phyloP scores from a whole-genome alignment of 495 filamentous ascomycete species.

The Opeltia flavorubescens region DNA sequence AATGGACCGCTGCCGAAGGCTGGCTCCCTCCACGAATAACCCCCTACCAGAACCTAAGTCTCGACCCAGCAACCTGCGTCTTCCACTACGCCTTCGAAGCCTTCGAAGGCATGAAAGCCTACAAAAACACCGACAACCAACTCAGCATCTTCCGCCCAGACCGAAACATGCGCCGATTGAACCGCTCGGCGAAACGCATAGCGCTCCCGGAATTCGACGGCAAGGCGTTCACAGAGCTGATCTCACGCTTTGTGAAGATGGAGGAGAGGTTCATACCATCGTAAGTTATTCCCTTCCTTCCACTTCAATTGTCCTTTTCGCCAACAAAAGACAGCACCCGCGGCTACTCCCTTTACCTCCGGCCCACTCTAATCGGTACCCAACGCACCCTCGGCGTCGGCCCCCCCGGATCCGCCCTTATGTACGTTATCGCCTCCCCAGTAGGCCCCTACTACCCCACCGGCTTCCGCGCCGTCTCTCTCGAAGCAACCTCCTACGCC shows the following conservation, averaged over 20 bases:
- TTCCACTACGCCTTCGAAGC: slow-evolving; percentile 97
- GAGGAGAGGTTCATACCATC: slow-evolving; percentile 81
- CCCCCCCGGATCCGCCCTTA: slow-evolving; percentile 75
- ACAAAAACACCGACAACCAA: slow-evolving; percentile 60
- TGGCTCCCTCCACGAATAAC: slow-evolving; percentile 73
- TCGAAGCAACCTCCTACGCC: slow-evolving; percentile 88
- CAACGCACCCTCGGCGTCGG: slow-evolving; percentile 86
- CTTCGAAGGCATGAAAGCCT: slow-evolving; percentile 99
- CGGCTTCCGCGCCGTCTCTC: slow-evolving; percentile 88
- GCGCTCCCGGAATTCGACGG: slow-evolving; percentile 74
- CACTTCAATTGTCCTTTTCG: not conserved
- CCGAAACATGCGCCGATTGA: slow-evolving; percentile 89
- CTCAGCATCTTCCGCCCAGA: slow-evolving; percentile 87
- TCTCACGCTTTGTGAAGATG: slow-evolving; percentile 61
- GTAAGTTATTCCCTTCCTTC: slow-evolving; percentile 22
- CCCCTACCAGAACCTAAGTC: slow-evolving; percentile 91
- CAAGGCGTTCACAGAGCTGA: slow-evolving; percentile 58
- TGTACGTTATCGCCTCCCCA: slow-evolving; percentile 90
- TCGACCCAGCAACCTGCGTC: slow-evolving; percentile 92
- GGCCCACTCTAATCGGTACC: slow-evolving; percentile 94
- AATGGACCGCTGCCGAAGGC: slow-evolving; percentile 73
- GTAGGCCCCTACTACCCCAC: slow-evolving; percentile 97
- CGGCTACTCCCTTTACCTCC: slow-evolving; percentile 88
- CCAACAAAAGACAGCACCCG: slow-evolving; percentile 29
- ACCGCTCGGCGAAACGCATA: slow-evolving; percentile 77